Conservation (phyloP, 805 yeast genomes). For the Yarrowia deformans region DNA sequence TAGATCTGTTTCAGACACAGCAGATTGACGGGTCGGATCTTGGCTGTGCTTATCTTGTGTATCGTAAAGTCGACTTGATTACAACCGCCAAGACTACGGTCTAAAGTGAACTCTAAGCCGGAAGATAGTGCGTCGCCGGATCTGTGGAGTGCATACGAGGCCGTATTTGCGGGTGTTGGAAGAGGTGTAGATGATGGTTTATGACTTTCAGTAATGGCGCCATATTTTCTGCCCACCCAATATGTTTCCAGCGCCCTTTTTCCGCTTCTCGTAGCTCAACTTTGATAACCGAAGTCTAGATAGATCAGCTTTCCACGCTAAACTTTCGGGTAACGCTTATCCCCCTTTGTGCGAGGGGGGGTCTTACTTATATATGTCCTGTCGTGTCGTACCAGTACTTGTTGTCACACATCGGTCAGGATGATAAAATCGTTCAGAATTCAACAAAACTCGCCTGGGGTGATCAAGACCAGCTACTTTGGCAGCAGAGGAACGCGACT, state of each 20-base stretch:
- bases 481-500: background rate
- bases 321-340: background rate
- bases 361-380: too few relatives aligned
- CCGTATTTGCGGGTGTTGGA: too few relatives aligned
- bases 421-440: too few relatives aligned
- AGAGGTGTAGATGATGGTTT: background rate
- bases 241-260: background rate
- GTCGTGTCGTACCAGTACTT: too few relatives aligned
- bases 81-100: background rate
- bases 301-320: too few relatives aligned
- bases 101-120: background rate
- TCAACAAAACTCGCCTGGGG: too few relatives aligned
- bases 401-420: too few relatives aligned
- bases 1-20: too few relatives aligned
- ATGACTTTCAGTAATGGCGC: too few relatives aligned
- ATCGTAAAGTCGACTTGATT: background rate
- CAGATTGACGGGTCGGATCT: background rate
- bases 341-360: too few relatives aligned
- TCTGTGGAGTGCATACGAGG: too few relatives aligned
- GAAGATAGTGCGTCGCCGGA: conserved; percentile 1
- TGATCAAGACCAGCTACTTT: background rate
- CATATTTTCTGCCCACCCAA: background rate
- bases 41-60: conserved; percentile 4
- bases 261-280: background rate
- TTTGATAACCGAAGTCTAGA: too few relatives aligned